phyloP scores from a whole-genome alignment of 345 rosid species.

The Lepidium africanum region DNA sequence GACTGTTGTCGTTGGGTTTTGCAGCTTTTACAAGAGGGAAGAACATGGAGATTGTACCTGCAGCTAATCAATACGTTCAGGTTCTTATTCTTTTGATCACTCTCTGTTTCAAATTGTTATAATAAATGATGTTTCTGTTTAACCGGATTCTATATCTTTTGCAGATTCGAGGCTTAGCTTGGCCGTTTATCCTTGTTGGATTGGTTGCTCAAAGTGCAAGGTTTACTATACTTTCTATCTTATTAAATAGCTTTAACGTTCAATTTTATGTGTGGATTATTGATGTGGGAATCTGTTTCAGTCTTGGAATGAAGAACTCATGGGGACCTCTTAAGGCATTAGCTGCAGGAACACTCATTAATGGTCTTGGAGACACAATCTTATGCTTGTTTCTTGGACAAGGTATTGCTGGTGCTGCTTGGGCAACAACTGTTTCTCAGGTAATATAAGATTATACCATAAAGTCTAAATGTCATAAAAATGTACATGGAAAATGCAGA shows the following conservation, averaged over 20 bases:
- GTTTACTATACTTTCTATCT: conserved; percentile 26
- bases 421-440: conserved; percentile 87
- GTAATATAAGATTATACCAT: conserved; percentile 20
- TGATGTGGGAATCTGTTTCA: conserved; percentile 37
- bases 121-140: neutral
- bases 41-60: conserved; percentile 64
- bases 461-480: neutral
- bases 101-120: neutral
- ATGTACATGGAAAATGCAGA: neutral
- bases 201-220: conserved; percentile 99
- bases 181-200: conserved; percentile 92
- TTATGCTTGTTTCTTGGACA: conserved; percentile 71
- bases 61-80: conserved; percentile 83
- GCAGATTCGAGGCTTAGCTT: conserved; percentile 86
- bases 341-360: conserved; percentile 66
- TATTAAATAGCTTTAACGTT: neutral
- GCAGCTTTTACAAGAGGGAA: conserved; percentile 80
- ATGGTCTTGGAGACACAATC: conserved; percentile 70
- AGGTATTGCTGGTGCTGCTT: conserved; percentile 94
- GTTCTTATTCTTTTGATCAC: conserved; percentile 27
- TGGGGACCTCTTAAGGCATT: conserved; percentile 94
- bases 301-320: conserved; percentile 96
- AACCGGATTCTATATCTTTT: conserved; percentile 12
- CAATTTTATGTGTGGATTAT: neutral
- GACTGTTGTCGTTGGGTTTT: neutral